Conservation (phyloP, 2,329 filamentous ascomycete genomes). For the Lojkania enalia region DNA sequence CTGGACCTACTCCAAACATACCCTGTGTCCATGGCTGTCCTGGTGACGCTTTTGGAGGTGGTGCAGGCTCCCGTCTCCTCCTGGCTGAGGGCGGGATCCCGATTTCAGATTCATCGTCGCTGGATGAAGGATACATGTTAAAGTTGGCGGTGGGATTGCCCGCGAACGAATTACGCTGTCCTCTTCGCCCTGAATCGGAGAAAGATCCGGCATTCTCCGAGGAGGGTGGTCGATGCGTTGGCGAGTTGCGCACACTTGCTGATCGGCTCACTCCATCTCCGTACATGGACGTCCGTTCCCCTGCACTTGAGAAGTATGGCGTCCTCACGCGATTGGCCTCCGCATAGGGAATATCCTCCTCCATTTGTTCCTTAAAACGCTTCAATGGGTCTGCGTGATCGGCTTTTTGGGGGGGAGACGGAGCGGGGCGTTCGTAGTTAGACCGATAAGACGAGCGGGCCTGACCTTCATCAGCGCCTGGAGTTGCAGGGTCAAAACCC, state of each 20-base stretch:
- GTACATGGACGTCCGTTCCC: conserved; percentile 61
- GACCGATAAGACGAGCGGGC: conserved; percentile 56
- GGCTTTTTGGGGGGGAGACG: conserved; percentile 45
- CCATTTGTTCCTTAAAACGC: conserved; percentile 37
- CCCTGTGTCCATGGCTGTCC: conserved; percentile 22
- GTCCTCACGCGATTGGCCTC: conserved; percentile 56
- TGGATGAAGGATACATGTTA: conserved; percentile 36
- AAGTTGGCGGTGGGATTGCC: conserved; percentile 26
- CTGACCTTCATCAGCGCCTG: conserved; percentile 63
- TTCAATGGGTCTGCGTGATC: conserved; percentile 35
- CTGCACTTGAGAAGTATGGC: conserved; percentile 57
- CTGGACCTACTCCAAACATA: conserved; percentile 24
- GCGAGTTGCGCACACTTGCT: conserved; percentile 56
- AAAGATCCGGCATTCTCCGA: conserved; percentile 29
- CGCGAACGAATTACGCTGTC: conserved; percentile 29
- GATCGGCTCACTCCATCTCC: conserved; percentile 57
- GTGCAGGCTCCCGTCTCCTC: conserved; percentile 1
- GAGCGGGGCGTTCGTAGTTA: conserved; percentile 38
- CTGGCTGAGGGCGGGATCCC: conserved; percentile 21
- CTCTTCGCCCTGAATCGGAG: conserved; percentile 37
- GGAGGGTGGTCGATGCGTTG: conserved; percentile 33
- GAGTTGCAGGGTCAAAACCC: conserved; percentile 62
- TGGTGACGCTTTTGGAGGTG: conserved; percentile 16
- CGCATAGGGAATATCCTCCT: conserved; percentile 43
- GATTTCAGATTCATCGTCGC: conserved; percentile 31